A percentile compares a stretch with the other conserved stretches of the same genome.
Evolutionary conservation across 768 basidiomycete genomes (phyloP).

Genomic region (Baorangia bicolor): DNA sequence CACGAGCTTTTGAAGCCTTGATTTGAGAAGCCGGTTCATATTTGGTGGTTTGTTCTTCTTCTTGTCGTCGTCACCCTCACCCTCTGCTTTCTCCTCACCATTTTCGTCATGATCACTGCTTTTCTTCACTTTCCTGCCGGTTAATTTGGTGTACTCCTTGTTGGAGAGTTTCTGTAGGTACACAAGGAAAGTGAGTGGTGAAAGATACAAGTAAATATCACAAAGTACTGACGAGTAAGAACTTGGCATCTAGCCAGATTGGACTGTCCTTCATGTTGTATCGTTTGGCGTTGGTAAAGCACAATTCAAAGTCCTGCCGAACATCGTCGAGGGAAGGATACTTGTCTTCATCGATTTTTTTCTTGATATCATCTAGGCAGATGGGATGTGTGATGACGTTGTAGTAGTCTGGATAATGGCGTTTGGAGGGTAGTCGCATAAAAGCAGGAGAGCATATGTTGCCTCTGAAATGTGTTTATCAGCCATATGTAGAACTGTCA

Average conservation of each 20-base stretch:
- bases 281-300: constrained; percentile 77
- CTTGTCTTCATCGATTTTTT: constrained; percentile 55
- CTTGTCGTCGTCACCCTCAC: constrained; percentile 46
- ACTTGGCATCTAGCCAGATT: constrained; percentile 83
- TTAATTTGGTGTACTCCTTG: constrained; percentile 46
- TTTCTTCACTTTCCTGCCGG: constrained; percentile 41
- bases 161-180: constrained; percentile 43
- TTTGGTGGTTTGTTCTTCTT: constrained; percentile 56
- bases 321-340: constrained; percentile 69
- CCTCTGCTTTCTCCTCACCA: constrained; percentile 41
- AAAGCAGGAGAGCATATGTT: constrained; percentile 63
- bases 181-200: neutral
- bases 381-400: constrained; percentile 75
- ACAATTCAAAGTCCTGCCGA: constrained; percentile 69
- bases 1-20: constrained; percentile 68
- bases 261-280: constrained; percentile 80
- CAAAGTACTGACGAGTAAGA: constrained; percentile 59
- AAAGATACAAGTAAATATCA: neutral
- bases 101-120: constrained; percentile 39
- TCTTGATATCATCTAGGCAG: constrained; percentile 86
- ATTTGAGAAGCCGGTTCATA: constrained; percentile 64
- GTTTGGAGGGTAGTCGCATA: constrained; percentile 66
- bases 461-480: constrained; percentile 48
- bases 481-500: constrained; percentile 35
- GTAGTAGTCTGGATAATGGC: constrained; percentile 87